Percentiles rank a stretch among this genome's conserved stretches.
Conservation (phyloP, 2,329 filamentous ascomycete genomes). For the Cryphonectria japonica region DNA sequence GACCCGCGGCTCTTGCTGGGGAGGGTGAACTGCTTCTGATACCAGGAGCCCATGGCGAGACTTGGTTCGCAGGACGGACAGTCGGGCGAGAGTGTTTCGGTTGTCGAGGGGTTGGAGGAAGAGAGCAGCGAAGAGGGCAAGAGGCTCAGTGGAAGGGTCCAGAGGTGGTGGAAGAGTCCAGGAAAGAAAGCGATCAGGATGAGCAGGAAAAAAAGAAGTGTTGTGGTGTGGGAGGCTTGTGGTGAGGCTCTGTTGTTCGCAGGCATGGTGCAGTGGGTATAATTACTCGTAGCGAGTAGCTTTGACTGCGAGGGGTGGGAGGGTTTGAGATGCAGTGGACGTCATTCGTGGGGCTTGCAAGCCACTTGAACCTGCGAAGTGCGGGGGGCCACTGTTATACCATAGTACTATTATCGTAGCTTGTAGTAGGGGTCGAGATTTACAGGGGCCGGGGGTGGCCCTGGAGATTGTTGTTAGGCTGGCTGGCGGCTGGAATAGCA, state of each 20-base stretch:
- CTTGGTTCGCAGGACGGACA: slow-evolving; percentile 29
- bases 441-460: neutral
- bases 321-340: slow-evolving; percentile 9
- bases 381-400: neutral
- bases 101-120: slow-evolving; percentile 33
- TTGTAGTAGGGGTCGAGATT: neutral
- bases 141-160: slow-evolving; percentile 51
- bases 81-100: slow-evolving; percentile 25
- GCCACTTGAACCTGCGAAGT: neutral
- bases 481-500: neutral
- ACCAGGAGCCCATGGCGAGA: slow-evolving; percentile 69
- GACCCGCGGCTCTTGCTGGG: slow-evolving; percentile 77
- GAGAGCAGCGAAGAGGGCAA: slow-evolving; percentile 33
- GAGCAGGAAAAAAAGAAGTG: slow-evolving; percentile 50
- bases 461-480: neutral
- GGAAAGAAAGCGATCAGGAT: slow-evolving; percentile 59
- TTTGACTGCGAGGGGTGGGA: neutral
- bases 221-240: slow-evolving; percentile 38
- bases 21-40: slow-evolving; percentile 82
- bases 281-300: neutral
- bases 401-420: neutral
- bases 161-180: slow-evolving; percentile 54
- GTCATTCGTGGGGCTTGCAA: slow-evolving; percentile 28
- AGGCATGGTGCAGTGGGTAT: neutral
- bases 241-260: slow-evolving; percentile 16